phyloP scores from a whole-genome alignment of 1,139 yeast genomes.

The Protomyces gravidus region DNA sequence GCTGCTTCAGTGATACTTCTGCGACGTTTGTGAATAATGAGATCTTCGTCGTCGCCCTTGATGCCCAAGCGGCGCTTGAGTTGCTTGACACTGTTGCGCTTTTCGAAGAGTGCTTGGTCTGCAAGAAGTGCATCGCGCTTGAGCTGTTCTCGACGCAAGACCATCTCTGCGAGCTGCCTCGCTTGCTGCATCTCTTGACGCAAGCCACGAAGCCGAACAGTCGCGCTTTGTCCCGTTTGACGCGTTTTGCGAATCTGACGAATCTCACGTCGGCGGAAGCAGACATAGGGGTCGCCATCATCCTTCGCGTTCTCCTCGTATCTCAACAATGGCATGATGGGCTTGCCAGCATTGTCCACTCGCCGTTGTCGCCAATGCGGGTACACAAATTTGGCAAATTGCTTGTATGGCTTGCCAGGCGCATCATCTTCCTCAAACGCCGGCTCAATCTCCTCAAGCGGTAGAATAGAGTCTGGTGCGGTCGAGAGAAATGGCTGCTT shows the following conservation, averaged over 20 bases:
- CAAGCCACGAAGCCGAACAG: conserved; percentile 71
- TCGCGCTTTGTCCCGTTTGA: conserved; percentile 85
- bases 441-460: conserved; percentile 61
- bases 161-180: conserved; percentile 60
- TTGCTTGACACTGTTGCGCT: conserved; percentile 65
- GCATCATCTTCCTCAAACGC: conserved; percentile 32
- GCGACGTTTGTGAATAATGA: conserved; percentile 67
- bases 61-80: conserved; percentile 71
- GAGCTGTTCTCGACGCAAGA: conserved; percentile 69
- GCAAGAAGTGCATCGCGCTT: conserved; percentile 55
- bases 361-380: conserved; percentile 79
- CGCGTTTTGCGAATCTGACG: conserved; percentile 95
- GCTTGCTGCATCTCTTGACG: conserved; percentile 77
- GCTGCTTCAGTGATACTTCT: conserved; percentile 10
- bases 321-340: conserved; percentile 68
- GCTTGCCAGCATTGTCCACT: conserved; percentile 62
- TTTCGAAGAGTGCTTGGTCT: conserved; percentile 62
- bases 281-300: conserved; percentile 89
- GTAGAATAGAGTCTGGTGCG: conserved; percentile 61
- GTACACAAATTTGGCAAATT: conserved; percentile 66
- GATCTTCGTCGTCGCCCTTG: conserved; percentile 79
- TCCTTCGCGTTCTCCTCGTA: conserved; percentile 88
- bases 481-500: conserved; percentile 84
- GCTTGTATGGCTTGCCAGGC: conserved; percentile 48
- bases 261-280: conserved; percentile 92